phyloP scores from a whole-genome alignment of 306 rosid genomes.

The Mucuna pruriens region DNA sequence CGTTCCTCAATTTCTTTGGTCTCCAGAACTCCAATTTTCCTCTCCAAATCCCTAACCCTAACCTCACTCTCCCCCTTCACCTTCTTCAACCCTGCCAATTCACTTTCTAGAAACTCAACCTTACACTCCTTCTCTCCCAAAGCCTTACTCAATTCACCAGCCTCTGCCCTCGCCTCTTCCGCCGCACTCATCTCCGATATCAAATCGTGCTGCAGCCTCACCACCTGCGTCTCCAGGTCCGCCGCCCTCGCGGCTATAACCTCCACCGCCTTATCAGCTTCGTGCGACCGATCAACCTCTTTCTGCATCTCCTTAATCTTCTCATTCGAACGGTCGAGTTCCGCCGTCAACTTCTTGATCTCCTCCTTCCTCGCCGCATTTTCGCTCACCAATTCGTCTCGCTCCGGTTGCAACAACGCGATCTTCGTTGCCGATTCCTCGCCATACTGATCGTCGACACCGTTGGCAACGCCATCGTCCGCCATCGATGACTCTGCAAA shows the following conservation, averaged over 20 bases:
- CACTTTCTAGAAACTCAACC: conserved; percentile 60
- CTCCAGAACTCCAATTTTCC: conserved; percentile 73
- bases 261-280: conserved; percentile 49
- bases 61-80: conserved; percentile 57
- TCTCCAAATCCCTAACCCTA: conserved; percentile 85
- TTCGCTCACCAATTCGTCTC: conserved; percentile 50
- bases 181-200: conserved; percentile 50
- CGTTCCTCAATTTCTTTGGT: conserved; percentile 84
- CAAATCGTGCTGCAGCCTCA: conserved; percentile 82
- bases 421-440: conserved; percentile 54
- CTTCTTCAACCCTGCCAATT: conserved; percentile 59
- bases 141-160: conserved; percentile 52
- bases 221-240: conserved; percentile 74
- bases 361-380: conserved; percentile 54
- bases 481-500: conserved; percentile 64
- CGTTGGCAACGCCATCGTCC: conserved; percentile 56
- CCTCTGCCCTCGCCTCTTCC: conserved; percentile 56
- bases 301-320: conserved; percentile 57
- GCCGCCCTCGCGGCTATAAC: conserved; percentile 66
- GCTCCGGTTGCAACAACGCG: conserved; percentile 61
- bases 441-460: conserved; percentile 46
- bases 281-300: conserved; percentile 51
- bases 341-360: conserved; percentile 52
- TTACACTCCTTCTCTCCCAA: conserved; percentile 57
- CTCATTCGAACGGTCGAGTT: conserved; percentile 57